Evolutionary conservation across 108 stramenopile species (phyloP).

Genomic region (Pseudonitzschia pungens): DNA sequence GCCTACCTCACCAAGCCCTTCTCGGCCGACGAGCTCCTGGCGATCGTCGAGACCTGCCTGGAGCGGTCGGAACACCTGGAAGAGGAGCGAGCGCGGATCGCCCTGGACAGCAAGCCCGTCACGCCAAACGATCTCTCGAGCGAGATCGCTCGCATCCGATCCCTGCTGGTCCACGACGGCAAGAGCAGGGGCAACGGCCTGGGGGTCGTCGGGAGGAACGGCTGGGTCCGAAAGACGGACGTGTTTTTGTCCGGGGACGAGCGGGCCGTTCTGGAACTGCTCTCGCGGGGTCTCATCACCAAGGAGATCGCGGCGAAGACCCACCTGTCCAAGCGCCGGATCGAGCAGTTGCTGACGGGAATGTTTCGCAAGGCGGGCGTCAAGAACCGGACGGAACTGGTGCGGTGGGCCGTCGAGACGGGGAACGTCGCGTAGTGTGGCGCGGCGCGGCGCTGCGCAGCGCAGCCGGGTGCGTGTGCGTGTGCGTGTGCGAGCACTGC

Average conservation of each 20-base stretch:
- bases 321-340: constrained; percentile 34
- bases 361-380: constrained; percentile 68
- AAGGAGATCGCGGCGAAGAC: constrained; percentile 65
- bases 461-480: no score
- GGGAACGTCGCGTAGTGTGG: constrained; percentile 46
- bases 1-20: constrained; percentile 88
- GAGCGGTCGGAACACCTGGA: no score
- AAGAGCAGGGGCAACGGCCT: no score
- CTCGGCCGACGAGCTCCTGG: constrained; percentile 79
- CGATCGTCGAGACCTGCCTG: constrained; percentile 65
- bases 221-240: constrained; percentile 40
- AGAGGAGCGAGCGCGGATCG: no score
- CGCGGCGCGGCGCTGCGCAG: no score
- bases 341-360: constrained; percentile 57
- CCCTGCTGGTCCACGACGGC: constrained; percentile 49
- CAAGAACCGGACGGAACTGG: constrained; percentile 68
- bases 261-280: constrained; percentile 48
- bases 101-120: no score
- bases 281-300: constrained; percentile 61
- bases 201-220: constrained; percentile 44
- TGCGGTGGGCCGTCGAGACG: constrained; percentile 61
- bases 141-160: constrained; percentile 66
- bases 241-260: constrained; percentile 58
- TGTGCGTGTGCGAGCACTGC: no score
- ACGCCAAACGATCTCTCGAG: constrained; percentile 58